A percentile compares a stretch with the other conserved stretches of the same genome.
Evolutionary conservation across 371 early-diverging fungal genomes (phyloP).

Genomic region (Mortierella sp.): DNA sequence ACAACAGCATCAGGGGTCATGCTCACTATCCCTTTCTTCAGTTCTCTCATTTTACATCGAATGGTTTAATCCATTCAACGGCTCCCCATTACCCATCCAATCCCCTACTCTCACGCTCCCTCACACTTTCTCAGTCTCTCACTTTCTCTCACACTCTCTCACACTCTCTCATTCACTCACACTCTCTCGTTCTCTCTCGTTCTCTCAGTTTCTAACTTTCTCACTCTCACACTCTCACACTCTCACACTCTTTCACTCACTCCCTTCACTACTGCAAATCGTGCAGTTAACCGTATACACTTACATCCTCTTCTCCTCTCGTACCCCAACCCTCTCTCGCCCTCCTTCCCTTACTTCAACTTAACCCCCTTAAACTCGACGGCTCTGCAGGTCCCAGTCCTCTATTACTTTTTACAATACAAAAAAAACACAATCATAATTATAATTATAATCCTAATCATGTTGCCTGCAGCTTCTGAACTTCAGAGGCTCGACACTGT

Average conservation of each 20-base stretch:
- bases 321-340: not conserved
- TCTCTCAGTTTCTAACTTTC: not conserved
- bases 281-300: too few species aligned
- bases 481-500: constrained; percentile 8
- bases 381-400: not conserved
- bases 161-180: not conserved
- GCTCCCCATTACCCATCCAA: not conserved
- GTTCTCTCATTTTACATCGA: too few species aligned
- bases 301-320: not conserved
- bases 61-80: not conserved
- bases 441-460: not conserved
- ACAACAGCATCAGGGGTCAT: too few species aligned
- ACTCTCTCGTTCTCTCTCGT: not conserved
- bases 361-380: not conserved
- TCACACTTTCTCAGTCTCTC: not conserved
- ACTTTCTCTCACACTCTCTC: not conserved
- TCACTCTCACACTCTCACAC: not conserved
- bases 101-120: not conserved
- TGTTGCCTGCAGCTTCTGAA: not conserved
- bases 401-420: not conserved
- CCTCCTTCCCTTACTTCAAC: not conserved
- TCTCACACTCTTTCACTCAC: not conserved
- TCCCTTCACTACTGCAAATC: too few species aligned
- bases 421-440: not conserved
- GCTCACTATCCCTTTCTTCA: too few species aligned